Evolutionary conservation across 208 protist genomes (phyloP), one percentile per base, ranked within the genome.

Genomic region (Blastocrithidia nonstop): DNA sequence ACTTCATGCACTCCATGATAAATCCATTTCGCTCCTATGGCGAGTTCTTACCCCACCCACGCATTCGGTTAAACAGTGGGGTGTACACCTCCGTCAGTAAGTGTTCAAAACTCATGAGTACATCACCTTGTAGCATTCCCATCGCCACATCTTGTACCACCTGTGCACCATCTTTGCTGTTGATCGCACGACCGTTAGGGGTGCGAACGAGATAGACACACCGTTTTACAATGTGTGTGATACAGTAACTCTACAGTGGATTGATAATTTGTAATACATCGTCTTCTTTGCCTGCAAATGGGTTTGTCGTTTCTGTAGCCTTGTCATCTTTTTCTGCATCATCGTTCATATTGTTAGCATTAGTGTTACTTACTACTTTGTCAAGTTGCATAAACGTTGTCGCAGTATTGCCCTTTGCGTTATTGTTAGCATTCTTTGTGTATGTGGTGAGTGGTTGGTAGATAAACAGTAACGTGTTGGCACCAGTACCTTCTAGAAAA

Each of bases 1-100:
- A 91, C 33, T 71, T 76, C 56, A 86, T 74, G 27, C 92, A 60
- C 38, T 45, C 54, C 31, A 91, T 43, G 44, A 92, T 88, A 68
- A 92, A 93, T 43, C 77, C 61, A 48, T 90, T 88, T 29, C 68
- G 69, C 32, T 91, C 77, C 27, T 82, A 63, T 36, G 43, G 9
- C n/a, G 77, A 77, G 70, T 91, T 91, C 60, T 88, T 93, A 33
- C 87, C 83, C 87, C 87, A 95, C 27, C 69, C 51, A 22, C 48
- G 50, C 46, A 77, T 60, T 31, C 69, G 67, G 60, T 88, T 88
- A 57, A 95, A 71, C 41, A 93, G 51, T 13, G 87, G 87, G 6
- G 76, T 86, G 78, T 95, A 95, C 36, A 95, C 80, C 56, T 95
- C 82, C 41, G 71, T 88, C 15, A 92, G 55, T 20, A 95, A 67